These are phyloP conservation scores for Clitopilus hobsonii DNA, from an alignment of 768 basidiomycete genomes.

Conservation along the genomic window DNA sequence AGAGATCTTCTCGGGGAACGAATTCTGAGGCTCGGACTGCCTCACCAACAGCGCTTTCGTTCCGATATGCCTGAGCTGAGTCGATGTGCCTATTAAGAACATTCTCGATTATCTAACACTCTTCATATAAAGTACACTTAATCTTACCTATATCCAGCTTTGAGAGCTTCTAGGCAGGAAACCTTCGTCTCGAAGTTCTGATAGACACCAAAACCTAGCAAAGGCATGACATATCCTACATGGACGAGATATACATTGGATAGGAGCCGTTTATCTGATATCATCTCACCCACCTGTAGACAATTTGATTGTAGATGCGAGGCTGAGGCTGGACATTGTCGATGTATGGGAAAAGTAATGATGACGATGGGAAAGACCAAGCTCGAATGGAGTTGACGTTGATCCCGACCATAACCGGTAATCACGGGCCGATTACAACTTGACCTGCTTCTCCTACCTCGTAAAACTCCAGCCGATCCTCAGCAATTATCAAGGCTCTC, in stretches of 20 bases:
- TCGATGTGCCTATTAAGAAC: slow-evolving; percentile 57
- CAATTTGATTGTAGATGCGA: slow-evolving; percentile 17
- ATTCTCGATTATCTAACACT: too few relatives aligned
- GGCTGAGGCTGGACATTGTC: slow-evolving; percentile 14
- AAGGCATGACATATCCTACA: slow-evolving; percentile 53
- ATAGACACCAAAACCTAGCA: slow-evolving; percentile 69
- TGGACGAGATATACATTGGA: background rate
- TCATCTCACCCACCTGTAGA: slow-evolving; percentile 9
- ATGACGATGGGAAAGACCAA: background rate
- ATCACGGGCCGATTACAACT: background rate
- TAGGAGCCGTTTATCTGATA: background rate
- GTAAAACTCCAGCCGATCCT: too few relatives aligned
- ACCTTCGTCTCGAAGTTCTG: slow-evolving; percentile 53
- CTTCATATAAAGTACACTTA: too few relatives aligned
- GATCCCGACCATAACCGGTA: background rate
- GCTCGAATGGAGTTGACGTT: background rate
- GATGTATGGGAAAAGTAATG: background rate
- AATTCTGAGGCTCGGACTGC: slow-evolving; percentile 56
- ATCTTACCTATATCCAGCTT: slow-evolving; percentile 55
- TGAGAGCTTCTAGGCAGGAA: slow-evolving; percentile 58
- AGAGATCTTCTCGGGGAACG: slow-evolving; percentile 47
- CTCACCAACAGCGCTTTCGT: slow-evolving; percentile 58
- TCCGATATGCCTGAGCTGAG: slow-evolving; percentile 65
- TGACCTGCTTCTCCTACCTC: background rate
- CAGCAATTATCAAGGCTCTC: too few relatives aligned